These are phyloP conservation scores for Zoysia matrella DNA, from an alignment of 202 grass and related monocot species.

Conservation along the genomic window DNA sequence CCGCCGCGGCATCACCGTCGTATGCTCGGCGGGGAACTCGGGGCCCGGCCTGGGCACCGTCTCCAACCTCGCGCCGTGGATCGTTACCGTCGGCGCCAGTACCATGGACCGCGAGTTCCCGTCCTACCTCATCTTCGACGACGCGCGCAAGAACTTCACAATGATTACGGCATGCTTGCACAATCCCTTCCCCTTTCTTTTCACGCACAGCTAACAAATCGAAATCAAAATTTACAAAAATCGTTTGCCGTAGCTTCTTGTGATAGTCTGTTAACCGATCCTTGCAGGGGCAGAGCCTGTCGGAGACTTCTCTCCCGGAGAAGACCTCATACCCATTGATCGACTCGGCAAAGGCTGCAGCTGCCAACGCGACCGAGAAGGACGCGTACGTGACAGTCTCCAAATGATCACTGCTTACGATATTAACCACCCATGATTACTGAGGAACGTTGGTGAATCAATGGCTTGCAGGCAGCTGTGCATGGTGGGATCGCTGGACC, in stretches of 20 bases:
- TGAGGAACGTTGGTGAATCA: neutral
- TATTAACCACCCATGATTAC: neutral
- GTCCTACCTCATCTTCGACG: conserved; percentile 48
- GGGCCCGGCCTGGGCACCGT: conserved; percentile 54
- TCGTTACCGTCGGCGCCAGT: conserved; percentile 74
- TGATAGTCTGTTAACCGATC: neutral
- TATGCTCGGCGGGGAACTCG: conserved; percentile 79
- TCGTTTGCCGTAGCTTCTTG: too few relatives aligned
- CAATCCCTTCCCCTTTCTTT: too few relatives aligned
- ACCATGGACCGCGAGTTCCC: conserved; percentile 88
- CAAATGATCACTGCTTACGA: neutral
- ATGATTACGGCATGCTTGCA: neutral
- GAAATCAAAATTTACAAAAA: too few relatives aligned
- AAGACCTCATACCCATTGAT: conserved; percentile 60
- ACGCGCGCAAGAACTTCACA: neutral
- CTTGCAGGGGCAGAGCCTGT: conserved; percentile 76
- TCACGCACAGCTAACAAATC: too few relatives aligned
- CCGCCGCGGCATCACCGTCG: conserved; percentile 57
- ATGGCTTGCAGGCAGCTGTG: conserved; percentile 53
- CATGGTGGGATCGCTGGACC: conserved; percentile 42
- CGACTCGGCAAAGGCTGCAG: conserved; percentile 46
- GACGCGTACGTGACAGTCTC: conserved; percentile 60
- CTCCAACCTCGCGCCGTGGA: conserved; percentile 74
- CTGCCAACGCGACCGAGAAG: conserved; percentile 35
- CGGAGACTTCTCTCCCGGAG: conserved; percentile 28